Conservation (phyloP, 345 rosid species). For the Populus euphratica region DNA sequence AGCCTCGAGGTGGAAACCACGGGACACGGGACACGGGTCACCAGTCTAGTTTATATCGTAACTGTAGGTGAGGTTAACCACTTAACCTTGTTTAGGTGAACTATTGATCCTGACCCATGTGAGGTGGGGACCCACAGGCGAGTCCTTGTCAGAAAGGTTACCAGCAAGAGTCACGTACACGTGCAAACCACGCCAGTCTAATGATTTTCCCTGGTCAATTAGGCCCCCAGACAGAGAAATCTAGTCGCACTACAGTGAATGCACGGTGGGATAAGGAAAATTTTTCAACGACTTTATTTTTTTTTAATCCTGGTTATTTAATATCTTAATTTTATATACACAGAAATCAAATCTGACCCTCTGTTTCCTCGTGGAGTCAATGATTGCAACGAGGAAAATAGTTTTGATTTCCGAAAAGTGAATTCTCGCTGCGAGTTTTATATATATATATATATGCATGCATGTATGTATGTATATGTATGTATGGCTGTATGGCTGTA, state of each 20-base stretch:
- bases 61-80: neutral
- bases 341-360: neutral
- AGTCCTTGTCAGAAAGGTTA: conserved; percentile 10
- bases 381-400: neutral
- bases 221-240: neutral
- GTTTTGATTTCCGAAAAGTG: neutral
- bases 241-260: neutral
- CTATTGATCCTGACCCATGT: neutral
- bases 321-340: neutral
- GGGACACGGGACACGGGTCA: too few species aligned
- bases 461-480: too few species aligned
- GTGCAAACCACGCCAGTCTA: conserved; percentile 16
- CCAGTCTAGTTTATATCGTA: too few species aligned
- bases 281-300: too few species aligned
- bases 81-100: neutral
- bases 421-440: too few species aligned
- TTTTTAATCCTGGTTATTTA: neutral
- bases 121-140: neutral
- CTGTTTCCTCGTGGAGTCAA: neutral
- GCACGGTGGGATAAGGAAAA: too few species aligned
- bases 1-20: too few species aligned
- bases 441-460: too few species aligned
- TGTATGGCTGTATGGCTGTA: too few species aligned
- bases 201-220: neutral
- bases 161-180: conserved; percentile 16